Evolutionary conservation across 768 basidiomycete genomes (phyloP), one percentile per base, ranked within the genome.

Genomic region (Boletus huronensis): DNA sequence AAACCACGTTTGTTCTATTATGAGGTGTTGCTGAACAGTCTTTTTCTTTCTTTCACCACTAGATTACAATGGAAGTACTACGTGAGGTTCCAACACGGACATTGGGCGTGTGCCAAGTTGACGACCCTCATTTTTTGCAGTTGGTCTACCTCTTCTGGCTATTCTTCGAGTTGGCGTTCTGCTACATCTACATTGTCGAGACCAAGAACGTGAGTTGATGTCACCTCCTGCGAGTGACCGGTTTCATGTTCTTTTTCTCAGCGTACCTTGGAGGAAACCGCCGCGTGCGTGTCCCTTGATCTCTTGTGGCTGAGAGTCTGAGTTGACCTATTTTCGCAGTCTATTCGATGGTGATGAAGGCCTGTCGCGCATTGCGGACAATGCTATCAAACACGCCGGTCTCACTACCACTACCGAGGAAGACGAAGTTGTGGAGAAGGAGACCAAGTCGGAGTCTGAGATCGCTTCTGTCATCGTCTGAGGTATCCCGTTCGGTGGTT

Each of bases 31-130:
- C 54, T 55, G 8, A 60, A 21, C 8, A 40, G 19, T 6, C 6
- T 9, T 25, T 25, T 25, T 25, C 4, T 26, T 8, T 19, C 32
- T 6, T 25, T 8, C 14, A 23, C 25, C 23, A 3, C 10, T 53
- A 65, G 64, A 7, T 58, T 80, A 44, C 70, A 68, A 25, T 81
- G 79, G 78, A 77, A 77, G 60, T 79, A 76, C 69, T 77, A 77
- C 57, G 71, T 74, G 34, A 63, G 73, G 60, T 1, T 26, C 36
- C 35, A 28, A n/a, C 41, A 14, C 5, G 6, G 5, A 29, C 11
- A 16, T 26, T 36, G 1, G 23, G n/a, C n/a, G 4, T n/a, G 36
- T 40, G 17, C 6, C 47, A 36, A 13, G 16, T 17, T 47, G 11
- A 39, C 26, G 10, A 29, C n/a, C 14, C 19, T 23, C 14, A 14